phyloP scores from a whole-genome alignment of 495 filamentous ascomycete species.

The Aspergillus homomorphus region DNA sequence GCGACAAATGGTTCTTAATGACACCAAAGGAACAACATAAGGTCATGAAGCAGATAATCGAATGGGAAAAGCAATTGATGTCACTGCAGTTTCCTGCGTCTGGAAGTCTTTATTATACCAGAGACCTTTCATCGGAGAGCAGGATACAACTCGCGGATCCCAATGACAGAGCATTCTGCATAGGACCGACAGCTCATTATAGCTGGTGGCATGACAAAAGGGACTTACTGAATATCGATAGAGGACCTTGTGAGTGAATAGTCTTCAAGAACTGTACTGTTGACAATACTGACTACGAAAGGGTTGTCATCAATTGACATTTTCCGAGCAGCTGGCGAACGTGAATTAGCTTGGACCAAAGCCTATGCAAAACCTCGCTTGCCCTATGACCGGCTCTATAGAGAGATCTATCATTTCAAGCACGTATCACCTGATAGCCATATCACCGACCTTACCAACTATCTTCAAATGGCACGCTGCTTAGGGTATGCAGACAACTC shows the following conservation, averaged over 20 bases:
- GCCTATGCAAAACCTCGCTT: constrained; percentile 17
- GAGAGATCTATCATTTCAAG: constrained; percentile 18
- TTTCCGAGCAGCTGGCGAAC: constrained; percentile 21
- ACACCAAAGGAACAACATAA: constrained; percentile 22
- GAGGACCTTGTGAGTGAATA: constrained; percentile 31
- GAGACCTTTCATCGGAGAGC: constrained; percentile 9
- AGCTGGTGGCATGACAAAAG: constrained; percentile 30
- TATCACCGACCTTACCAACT: constrained; percentile 21
- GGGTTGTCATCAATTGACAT: constrained; percentile 16
- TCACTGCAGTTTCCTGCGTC: constrained; percentile 24
- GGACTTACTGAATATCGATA: constrained; percentile 12
- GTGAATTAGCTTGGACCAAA: constrained; percentile 19
- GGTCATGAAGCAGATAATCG: constrained; percentile 30
- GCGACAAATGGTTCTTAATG: constrained; percentile 24
- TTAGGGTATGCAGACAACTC: constrained; percentile 14
- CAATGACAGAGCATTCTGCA: constrained; percentile 22
- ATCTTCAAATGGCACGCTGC: constrained; percentile 14
- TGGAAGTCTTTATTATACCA: constrained; percentile 34
- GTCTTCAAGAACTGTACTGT: background rate
- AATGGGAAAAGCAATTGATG: constrained; percentile 28
- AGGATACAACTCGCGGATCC: constrained; percentile 5
- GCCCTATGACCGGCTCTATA: constrained; percentile 23
- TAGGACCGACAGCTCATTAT: constrained; percentile 29
- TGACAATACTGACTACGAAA: background rate
- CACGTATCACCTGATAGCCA: constrained; percentile 17